A percentile compares a stretch with the other conserved stretches of the same genome.
phyloP scores from a whole-genome alignment of 192 early-diverging fungal species.

The Mortierella claussenii region DNA sequence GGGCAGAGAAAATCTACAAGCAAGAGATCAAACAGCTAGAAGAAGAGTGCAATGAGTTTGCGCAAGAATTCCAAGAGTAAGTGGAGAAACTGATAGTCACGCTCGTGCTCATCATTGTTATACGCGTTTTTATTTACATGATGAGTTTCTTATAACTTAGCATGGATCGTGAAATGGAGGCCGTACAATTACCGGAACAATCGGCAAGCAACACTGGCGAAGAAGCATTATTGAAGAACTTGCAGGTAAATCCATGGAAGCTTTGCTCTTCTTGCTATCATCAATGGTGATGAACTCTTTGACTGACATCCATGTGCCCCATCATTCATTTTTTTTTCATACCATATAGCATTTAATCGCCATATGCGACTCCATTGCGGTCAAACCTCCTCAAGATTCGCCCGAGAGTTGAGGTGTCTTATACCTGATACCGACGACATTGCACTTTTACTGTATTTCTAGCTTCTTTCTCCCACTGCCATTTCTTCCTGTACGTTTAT shows the following conservation, averaged over 20 bases:
- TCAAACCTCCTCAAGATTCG: not conserved
- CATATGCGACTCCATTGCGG: slow-evolving; percentile 28
- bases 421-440: slow-evolving; percentile 38
- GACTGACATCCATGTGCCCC: no score
- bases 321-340: not conserved
- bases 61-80: slow-evolving; percentile 45
- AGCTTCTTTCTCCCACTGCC: no score
- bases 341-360: slow-evolving; percentile 18
- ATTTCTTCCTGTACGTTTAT: no score
- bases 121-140: not conserved
- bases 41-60: slow-evolving; percentile 19
- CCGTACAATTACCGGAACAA: not conserved
- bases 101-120: no score
- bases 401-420: not conserved
- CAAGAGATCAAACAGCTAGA: slow-evolving; percentile 22
- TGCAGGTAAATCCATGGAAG: slow-evolving; percentile 30
- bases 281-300: no score
- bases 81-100: no score
- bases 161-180: slow-evolving; percentile 24
- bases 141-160: slow-evolving; percentile 4
- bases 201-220: not conserved
- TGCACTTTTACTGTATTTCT: no score
- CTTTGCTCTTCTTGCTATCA: no score
- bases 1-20: slow-evolving; percentile 38
- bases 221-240: slow-evolving; percentile 8